Percentiles rank a stretch among this genome's conserved stretches.
These are phyloP conservation scores for Aeminium ludgeri DNA, from an alignment of 495 filamentous ascomycete species.

Conservation along the genomic window DNA sequence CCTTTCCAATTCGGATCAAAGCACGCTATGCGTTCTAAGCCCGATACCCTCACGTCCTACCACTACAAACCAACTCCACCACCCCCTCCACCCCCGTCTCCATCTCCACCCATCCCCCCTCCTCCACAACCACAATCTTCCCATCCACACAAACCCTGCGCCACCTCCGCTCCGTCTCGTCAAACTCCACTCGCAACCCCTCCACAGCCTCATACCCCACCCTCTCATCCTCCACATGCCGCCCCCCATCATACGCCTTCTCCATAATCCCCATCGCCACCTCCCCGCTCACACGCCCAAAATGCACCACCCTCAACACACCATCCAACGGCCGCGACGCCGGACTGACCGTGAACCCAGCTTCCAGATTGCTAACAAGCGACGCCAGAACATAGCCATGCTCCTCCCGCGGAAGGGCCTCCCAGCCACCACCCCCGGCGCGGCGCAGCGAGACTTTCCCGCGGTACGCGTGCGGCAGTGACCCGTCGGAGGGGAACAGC, in stretches of 20 bases:
- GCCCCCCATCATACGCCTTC: conserved; percentile 54
- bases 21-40: too few species aligned
- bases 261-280: conserved; percentile 60
- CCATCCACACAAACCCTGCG: conserved; percentile 79
- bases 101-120: conserved; percentile 57
- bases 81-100: conserved; percentile 23
- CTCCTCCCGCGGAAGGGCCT: conserved; percentile 23
- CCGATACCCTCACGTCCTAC: too few species aligned
- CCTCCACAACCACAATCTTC: conserved; percentile 54
- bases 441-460: conserved; percentile 36
- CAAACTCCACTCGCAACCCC: conserved; percentile 45
- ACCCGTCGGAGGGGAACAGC: conserved; percentile 41
- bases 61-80: conserved; percentile 7
- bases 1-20: too few species aligned
- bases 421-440: conserved; percentile 16
- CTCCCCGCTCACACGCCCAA: conserved; percentile 43
- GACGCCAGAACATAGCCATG: conserved; percentile 64
- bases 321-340: conserved; percentile 47
- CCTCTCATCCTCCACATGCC: conserved; percentile 42
- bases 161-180: conserved; percentile 48
- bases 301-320: conserved; percentile 52
- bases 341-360: conserved; percentile 63
- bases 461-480: conserved; percentile 48
- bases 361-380: conserved; percentile 63
- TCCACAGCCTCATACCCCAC: conserved; percentile 54